phyloP scores from a whole-genome alignment of 148 eudicot genomes.

The Rhododendron kiyosumense region DNA sequence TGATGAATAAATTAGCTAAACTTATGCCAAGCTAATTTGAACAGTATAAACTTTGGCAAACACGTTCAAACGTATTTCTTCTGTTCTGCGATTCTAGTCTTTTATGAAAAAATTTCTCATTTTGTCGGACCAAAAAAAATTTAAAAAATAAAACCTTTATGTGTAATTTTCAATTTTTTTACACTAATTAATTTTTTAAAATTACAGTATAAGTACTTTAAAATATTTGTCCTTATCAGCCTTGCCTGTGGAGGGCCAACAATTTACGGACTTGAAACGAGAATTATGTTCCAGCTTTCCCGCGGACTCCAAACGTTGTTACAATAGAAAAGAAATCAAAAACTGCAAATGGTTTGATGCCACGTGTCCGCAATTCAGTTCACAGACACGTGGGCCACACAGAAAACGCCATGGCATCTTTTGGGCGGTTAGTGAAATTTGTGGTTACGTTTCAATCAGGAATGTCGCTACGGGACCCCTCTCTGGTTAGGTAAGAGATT shows the following conservation, averaged over 20 bases:
- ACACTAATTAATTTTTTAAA: too few relatives aligned
- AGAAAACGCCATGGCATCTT: neutral
- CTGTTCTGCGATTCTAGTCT: neutral
- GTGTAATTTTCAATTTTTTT: too few relatives aligned
- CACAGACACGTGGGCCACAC: neutral
- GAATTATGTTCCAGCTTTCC: neutral
- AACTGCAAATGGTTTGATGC: neutral
- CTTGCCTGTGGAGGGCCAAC: neutral
- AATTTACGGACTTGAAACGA: neutral
- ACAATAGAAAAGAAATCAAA: neutral
- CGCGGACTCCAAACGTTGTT: constrained; percentile 6
- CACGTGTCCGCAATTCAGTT: neutral
- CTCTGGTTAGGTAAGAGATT: neutral
- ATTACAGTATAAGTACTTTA: too few relatives aligned
- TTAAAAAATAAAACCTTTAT: too few relatives aligned
- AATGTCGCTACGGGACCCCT: neutral
- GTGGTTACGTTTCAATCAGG: neutral
- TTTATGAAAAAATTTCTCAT: too few relatives aligned
- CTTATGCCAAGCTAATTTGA: neutral
- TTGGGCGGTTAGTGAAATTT: neutral
- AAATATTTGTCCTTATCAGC: neutral
- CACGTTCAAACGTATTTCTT: neutral
- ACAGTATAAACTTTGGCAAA: too few relatives aligned
- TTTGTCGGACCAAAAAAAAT: too few relatives aligned
- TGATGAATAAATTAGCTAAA: neutral